Evolutionary conservation across 2,329 filamentous ascomycete genomes (phyloP).

Genomic region (Sphaerulina musiva): DNA sequence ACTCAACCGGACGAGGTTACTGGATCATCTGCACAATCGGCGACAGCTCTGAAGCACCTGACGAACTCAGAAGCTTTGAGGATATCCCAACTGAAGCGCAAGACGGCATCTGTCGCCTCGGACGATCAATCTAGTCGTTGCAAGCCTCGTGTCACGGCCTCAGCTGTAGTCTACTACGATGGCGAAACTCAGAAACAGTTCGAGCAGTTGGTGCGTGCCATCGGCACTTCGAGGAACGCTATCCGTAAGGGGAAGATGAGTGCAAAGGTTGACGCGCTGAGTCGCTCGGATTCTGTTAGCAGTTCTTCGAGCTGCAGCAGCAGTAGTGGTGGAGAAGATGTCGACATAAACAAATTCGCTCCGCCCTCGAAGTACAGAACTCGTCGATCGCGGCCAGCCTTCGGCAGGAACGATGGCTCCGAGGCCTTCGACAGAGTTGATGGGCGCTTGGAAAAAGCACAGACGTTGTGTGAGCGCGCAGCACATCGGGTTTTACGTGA

Average conservation of each 20-base stretch:
- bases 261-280: slow-evolving; percentile 55
- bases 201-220: slow-evolving; percentile 72
- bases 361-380: slow-evolving; percentile 35
- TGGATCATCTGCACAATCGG: background rate
- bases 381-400: slow-evolving; percentile 12
- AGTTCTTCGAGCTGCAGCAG: slow-evolving; percentile 34
- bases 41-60: slow-evolving; percentile 24
- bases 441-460: slow-evolving; percentile 69
- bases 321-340: slow-evolving; percentile 34
- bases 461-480: slow-evolving; percentile 74
- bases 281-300: slow-evolving; percentile 32
- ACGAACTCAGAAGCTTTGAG: slow-evolving; percentile 27
- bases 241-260: slow-evolving; percentile 86
- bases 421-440: slow-evolving; percentile 58
- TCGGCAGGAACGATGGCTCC: slow-evolving; percentile 19
- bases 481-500: slow-evolving; percentile 86
- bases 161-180: slow-evolving; percentile 89
- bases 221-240: slow-evolving; percentile 72
- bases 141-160: slow-evolving; percentile 63
- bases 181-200: slow-evolving; percentile 77
- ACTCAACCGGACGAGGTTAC: slow-evolving; percentile 8
- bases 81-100: slow-evolving; percentile 37
- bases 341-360: slow-evolving; percentile 28
- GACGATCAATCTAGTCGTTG: slow-evolving; percentile 38
- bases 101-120: slow-evolving; percentile 39